Percentiles rank a stretch among this genome's conserved stretches.
Evolutionary conservation across 2,329 filamentous ascomycete genomes (phyloP).

Genomic region (Clarireedia monteithiana): DNA sequence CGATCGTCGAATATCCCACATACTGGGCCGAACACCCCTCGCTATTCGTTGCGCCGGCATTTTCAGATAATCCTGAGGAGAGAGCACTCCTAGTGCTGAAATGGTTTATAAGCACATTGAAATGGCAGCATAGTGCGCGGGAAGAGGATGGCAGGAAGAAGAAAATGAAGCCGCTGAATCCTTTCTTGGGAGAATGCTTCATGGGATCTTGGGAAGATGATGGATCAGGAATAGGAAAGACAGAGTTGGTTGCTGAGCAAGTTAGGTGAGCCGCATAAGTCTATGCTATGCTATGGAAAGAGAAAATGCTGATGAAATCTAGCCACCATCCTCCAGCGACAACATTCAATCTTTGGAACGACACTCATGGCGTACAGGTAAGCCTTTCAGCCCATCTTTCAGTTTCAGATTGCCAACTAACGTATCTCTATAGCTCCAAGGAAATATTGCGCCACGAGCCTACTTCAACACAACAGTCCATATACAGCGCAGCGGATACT

Average conservation of each 20-base stretch:
- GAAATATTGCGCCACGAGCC: slow-evolving; percentile 92
- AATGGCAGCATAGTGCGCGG: slow-evolving; percentile 64
- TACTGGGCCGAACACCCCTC: slow-evolving; percentile 76
- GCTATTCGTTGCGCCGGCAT: slow-evolving; percentile 73
- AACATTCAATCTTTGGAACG: slow-evolving; percentile 85
- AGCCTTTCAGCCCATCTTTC: neutral
- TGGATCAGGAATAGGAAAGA: slow-evolving; percentile 55
- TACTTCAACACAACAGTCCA: slow-evolving; percentile 90
- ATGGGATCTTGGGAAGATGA: slow-evolving; percentile 79
- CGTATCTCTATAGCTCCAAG: slow-evolving; percentile 45
- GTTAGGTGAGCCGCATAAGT: slow-evolving; percentile 37
- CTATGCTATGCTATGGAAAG: neutral
- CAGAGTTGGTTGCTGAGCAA: slow-evolving; percentile 85
- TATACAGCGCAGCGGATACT: slow-evolving; percentile 89
- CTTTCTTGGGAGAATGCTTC: slow-evolving; percentile 91
- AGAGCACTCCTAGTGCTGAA: slow-evolving; percentile 30
- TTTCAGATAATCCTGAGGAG: slow-evolving; percentile 62
- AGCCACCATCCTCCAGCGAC: slow-evolving; percentile 91
- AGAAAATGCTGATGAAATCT: neutral
- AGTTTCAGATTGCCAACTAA: neutral
- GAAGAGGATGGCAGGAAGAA: slow-evolving; percentile 65
- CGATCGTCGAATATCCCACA: slow-evolving; percentile 70
- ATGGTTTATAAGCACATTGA: slow-evolving; percentile 91
- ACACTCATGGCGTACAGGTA: slow-evolving; percentile 61
- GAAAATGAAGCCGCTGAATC: slow-evolving; percentile 96